Evolutionary conservation across 345 rosid species (phyloP).

Genomic region (Linum lewisii): DNA sequence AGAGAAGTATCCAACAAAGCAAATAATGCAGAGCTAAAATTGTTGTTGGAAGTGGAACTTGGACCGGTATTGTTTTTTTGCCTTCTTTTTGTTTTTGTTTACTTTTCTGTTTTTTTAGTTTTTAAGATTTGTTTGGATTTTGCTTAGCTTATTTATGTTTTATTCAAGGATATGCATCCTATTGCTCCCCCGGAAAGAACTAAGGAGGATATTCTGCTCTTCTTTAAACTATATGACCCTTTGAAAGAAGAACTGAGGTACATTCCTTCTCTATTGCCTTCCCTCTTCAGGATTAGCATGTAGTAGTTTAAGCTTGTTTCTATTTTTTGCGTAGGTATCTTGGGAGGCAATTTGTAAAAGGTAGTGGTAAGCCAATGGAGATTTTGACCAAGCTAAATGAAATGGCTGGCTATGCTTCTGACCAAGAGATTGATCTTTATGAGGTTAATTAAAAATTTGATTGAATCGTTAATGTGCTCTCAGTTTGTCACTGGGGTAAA

Average conservation of each 20-base stretch:
- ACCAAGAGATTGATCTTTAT: conserved; percentile 5
- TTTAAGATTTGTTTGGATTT: background rate
- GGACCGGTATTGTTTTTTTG: conserved; percentile 48
- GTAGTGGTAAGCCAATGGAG: conserved; percentile 3
- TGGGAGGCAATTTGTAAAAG: conserved; percentile 6
- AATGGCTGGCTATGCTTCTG: conserved; percentile 5
- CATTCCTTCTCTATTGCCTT: background rate
- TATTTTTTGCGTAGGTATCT: background rate
- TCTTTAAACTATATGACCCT: conserved; percentile 88
- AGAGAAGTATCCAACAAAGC: conserved; percentile 75
- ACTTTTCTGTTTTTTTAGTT: background rate
- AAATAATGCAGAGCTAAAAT: conserved; percentile 67
- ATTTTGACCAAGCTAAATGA: conserved; percentile 1
- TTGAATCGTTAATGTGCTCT: background rate
- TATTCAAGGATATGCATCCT: conserved; percentile 58
- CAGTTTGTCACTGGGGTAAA: background rate
- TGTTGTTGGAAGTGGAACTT: conserved; percentile 78
- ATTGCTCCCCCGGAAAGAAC: conserved; percentile 55
- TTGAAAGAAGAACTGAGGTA: conserved; percentile 76
- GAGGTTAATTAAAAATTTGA: background rate
- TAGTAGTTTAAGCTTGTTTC: background rate
- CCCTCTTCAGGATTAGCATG: background rate
- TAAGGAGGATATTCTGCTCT: conserved; percentile 70
- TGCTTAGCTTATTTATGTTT: background rate
- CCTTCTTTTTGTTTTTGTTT: background rate